Base-by-base conservation (phyloP, 2,329 filamentous ascomycete species). In the Tolypocladium cylindrosporum region DNA sequence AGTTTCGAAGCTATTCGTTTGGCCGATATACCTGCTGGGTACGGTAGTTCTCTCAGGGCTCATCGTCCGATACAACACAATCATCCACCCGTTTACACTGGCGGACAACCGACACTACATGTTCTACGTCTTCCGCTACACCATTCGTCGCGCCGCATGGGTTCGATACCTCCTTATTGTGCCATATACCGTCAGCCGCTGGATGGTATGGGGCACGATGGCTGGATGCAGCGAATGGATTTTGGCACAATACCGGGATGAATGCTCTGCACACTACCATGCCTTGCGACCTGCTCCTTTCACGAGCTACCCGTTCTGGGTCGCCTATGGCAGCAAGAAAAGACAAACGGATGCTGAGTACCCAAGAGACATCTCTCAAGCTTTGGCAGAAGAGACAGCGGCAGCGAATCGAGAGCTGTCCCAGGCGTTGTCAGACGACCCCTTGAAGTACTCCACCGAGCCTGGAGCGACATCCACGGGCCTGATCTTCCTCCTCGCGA, bases 61-160 rank as follows among this genome's bases (percentile, higher is more conserved):
- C 14, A 70, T 85, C 24, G 85, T 97, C 31, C 82, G 84, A 61
- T 88, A 83, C 79, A 97, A 97, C 78, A 99, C 94, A 40, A 88
- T 96, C 61, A 83, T 97, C 50, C 94, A 99, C 68, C 93, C 94
- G 0, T 99, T 97, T 70, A 96, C 92, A 0, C 81, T 97, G 1
- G 94, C 94, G 40, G 94, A 99, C 72, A 99, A 99, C 72, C 81
- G 94, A 2, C 94, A 99, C 71, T 99, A 96, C 75, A 88, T 96
- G 71, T 99, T 99, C 72, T 99, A 99, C 74, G 78, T 96, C 60
- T 99, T 99, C 77, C 86, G 91, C 1, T 85, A 91, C 66, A 86
- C 88, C 7, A 86, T 97, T 42, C 81, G 88, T 2, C 80, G 79
- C 7, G 82, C 89, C 48, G 76, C 78, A 1, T 72, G 77, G 21